These are phyloP conservation scores for Hysterangium stoloniferum DNA, from an alignment of 768 basidiomycete species.

Conservation along the genomic window DNA sequence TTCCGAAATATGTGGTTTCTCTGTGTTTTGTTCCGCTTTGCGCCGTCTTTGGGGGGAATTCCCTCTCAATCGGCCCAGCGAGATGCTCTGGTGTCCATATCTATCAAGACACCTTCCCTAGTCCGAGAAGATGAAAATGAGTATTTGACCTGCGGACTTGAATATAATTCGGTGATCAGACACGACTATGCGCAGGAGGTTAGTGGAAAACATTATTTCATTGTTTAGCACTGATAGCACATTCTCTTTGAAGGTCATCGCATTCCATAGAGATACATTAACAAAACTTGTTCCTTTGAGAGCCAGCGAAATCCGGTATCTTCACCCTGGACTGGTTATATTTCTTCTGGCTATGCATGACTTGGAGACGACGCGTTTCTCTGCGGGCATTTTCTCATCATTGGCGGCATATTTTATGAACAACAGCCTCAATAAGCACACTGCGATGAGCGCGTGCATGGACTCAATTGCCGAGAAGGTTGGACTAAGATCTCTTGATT, in stretches of 20 bases:
- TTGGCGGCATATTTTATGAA: conserved; percentile 85
- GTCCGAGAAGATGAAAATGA: conserved; percentile 79
- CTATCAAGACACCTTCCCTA: conserved; percentile 77
- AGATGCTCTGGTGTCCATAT: conserved; percentile 74
- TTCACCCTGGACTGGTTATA: conserved; percentile 78
- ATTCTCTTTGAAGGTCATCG: conserved; percentile 45
- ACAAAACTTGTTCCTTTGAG: conserved; percentile 59
- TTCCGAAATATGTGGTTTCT: conserved; percentile 96
- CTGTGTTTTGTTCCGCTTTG: conserved; percentile 80
- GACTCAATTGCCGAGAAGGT: conserved; percentile 85
- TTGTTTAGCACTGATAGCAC: not conserved
- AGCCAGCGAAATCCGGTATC: conserved; percentile 57
- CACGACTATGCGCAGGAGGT: conserved; percentile 78
- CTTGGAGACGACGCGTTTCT: conserved; percentile 80
- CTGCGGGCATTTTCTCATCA: conserved; percentile 70
- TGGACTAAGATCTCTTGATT: not conserved
- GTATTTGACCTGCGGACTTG: conserved; percentile 77
- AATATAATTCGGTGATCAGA: conserved; percentile 86
- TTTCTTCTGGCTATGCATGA: conserved; percentile 83
- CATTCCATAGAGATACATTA: conserved; percentile 58
- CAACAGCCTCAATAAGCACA: conserved; percentile 69
- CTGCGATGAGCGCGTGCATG: conserved; percentile 65
- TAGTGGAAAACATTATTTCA: conserved; percentile 18
- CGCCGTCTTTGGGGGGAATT: conserved; percentile 36
- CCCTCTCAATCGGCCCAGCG: conserved; percentile 30